Conservation (phyloP, 352 stramenopile species). For the Phytophthora europaea region DNA sequence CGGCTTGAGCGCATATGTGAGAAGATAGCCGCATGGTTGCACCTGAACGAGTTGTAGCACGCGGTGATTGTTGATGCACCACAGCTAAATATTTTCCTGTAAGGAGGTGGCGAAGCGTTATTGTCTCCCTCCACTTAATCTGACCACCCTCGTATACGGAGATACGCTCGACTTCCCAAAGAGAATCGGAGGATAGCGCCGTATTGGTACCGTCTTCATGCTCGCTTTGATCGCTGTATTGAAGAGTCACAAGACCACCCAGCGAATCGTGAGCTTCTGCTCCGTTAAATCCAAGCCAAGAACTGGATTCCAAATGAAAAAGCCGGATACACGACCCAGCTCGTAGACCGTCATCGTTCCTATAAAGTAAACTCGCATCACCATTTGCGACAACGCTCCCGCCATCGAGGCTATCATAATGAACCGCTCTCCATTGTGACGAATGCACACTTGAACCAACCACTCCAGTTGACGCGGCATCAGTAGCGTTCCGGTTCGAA, state of each 20-base stretch:
- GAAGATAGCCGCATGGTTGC: conserved; percentile 18
- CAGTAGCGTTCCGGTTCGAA: conserved; percentile 57
- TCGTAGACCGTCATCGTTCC: conserved; percentile 42
- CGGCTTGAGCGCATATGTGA: conserved; percentile 39
- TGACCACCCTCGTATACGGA: conserved; percentile 63
- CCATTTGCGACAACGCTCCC: conserved; percentile 14
- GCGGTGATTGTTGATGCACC: conserved; percentile 34
- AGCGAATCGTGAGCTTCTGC: conserved; percentile 2
- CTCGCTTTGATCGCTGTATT: conserved; percentile 60
- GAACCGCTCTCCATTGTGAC: conserved; percentile 65
- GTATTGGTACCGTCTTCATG: conserved; percentile 41
- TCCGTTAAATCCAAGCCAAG: conserved; percentile 60
- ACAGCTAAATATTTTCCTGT: conserved; percentile 69
- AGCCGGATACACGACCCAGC: conserved; percentile 69
- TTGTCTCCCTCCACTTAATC: conserved; percentile 59
- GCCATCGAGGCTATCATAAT: conserved; percentile 56
- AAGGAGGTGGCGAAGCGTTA: conserved; percentile 67
- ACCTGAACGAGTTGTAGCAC: conserved; percentile 20
- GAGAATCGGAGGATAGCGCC: conserved; percentile 54
- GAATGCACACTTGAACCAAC: conserved; percentile 69
- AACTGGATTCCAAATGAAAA: conserved; percentile 74
- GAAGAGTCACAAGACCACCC: conserved; percentile 43
- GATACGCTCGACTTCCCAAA: conserved; percentile 72
- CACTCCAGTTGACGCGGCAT: conserved; percentile 44
- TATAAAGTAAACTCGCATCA: conserved; percentile 8